Percentiles rank a stretch among this genome's conserved stretches.
Evolutionary conservation across 2,329 filamentous ascomycete species (phyloP).

Genomic region (Fusarium napiforme): DNA sequence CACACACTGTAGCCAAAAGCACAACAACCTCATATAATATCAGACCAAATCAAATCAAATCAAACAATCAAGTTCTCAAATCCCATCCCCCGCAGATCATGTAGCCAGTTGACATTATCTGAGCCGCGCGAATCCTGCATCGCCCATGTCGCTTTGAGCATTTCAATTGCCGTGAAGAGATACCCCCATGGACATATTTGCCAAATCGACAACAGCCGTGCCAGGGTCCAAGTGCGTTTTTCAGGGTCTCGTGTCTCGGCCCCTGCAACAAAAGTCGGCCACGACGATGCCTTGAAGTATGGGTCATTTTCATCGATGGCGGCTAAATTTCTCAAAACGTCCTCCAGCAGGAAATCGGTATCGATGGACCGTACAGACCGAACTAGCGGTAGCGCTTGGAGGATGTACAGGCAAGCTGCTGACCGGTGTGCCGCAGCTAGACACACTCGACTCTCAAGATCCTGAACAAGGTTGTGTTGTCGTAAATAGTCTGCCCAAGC

Average conservation of each 20-base stretch:
- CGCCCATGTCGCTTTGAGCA: conserved; percentile 59
- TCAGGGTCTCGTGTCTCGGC: conserved; percentile 62
- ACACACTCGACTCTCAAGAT: conserved; percentile 56
- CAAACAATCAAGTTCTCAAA: conserved; percentile 61
- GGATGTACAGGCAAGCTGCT: conserved; percentile 59
- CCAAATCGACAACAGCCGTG: conserved; percentile 58
- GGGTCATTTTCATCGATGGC: conserved; percentile 59
- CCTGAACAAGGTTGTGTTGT: conserved; percentile 49
- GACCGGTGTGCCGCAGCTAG: conserved; percentile 60
- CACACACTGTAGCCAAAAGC: conserved; percentile 8
- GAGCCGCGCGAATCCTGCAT: conserved; percentile 51
- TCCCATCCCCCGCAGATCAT: conserved; percentile 55
- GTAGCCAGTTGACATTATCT: conserved; percentile 53
- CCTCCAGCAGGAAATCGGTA: conserved; percentile 58
- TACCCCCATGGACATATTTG: conserved; percentile 62
- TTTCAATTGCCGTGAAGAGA: conserved; percentile 61
- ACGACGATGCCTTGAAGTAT: conserved; percentile 69
- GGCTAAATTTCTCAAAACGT: conserved; percentile 63
- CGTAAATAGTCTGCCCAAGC: conserved; percentile 56
- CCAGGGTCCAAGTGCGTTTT: conserved; percentile 63
- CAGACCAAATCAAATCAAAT: not conserved
- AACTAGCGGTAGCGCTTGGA: conserved; percentile 55
- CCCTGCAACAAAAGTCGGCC: conserved; percentile 68
- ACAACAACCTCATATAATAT: not conserved
- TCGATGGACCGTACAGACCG: conserved; percentile 53